phyloP scores from a whole-genome alignment of 441 rosid genomes.

The Jatropha multifida region DNA sequence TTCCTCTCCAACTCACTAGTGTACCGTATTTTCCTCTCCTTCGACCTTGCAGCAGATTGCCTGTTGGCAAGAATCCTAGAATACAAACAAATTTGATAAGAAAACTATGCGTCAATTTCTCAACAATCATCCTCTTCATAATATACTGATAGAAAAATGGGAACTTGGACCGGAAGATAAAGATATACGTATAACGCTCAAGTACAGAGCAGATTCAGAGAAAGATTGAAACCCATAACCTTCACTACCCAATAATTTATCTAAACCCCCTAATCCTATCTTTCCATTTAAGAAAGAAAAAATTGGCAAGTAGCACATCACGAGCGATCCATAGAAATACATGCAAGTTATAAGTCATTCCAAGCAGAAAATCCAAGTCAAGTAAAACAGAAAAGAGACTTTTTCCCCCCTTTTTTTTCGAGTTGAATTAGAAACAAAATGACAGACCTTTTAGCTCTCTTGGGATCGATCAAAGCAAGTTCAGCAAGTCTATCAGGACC shows the following conservation, averaged over 20 bases:
- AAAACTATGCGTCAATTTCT: neutral
- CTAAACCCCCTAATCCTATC: neutral
- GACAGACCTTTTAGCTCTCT: constrained; percentile 81
- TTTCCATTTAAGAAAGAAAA: neutral
- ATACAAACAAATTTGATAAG: constrained; percentile 8
- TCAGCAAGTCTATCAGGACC: constrained; percentile 84
- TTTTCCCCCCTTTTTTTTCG: neutral
- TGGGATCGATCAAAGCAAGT: constrained; percentile 89
- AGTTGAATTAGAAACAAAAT: neutral
- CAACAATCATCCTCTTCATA: neutral
- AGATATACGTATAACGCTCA: neutral
- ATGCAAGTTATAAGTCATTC: neutral
- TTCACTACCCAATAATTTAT: neutral
- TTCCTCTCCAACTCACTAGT: constrained; percentile 86
- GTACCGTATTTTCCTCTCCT: constrained; percentile 87
- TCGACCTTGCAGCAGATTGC: constrained; percentile 94
- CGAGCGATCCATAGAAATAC: neutral
- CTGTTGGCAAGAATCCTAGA: constrained; percentile 86
- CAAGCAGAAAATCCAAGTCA: neutral
- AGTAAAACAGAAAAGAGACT: too few species aligned
- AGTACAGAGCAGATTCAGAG: neutral
- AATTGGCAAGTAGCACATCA: neutral
- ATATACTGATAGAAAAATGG: neutral
- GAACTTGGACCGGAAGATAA: neutral
- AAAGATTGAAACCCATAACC: neutral